phyloP scores from a whole-genome alignment of 23 red algal species.

The Gracilariopsis chorda region DNA sequence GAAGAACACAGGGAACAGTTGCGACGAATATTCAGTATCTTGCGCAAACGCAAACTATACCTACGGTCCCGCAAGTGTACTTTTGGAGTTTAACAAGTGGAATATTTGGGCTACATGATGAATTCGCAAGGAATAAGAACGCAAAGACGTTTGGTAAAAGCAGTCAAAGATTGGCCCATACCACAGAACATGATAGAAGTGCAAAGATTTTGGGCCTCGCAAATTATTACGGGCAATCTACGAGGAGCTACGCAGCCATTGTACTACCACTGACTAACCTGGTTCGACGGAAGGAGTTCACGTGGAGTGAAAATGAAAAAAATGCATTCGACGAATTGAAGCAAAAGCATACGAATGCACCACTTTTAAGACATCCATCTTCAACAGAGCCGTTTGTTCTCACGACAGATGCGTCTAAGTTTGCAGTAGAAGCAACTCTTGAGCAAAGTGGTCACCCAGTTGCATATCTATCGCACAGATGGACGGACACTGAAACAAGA shows the following conservation, averaged over 20 bases:
- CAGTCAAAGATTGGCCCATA: neutral
- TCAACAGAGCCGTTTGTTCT: neutral
- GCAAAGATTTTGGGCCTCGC: neutral
- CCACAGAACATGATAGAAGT: neutral
- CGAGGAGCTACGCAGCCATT: neutral
- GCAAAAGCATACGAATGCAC: neutral
- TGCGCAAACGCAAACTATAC: conserved; percentile 1
- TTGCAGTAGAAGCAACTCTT: neutral
- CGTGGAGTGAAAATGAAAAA: neutral
- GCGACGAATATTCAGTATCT: neutral
- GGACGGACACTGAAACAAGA: neutral
- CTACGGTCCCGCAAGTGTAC: neutral
- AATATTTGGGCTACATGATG: neutral
- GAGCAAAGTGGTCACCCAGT: neutral
- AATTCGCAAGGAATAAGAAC: neutral
- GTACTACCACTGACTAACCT: neutral
- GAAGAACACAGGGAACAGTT: neutral
- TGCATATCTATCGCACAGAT: neutral
- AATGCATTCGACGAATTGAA: neutral
- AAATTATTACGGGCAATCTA: neutral
- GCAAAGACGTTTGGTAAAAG: neutral
- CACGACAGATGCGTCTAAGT: neutral
- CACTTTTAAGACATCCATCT: neutral
- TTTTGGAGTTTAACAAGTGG: neutral
- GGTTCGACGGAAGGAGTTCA: neutral